phyloP scores from a whole-genome alignment of 1,284 basidiomycete genomes.

The Lentinula novae-zelandiae region DNA sequence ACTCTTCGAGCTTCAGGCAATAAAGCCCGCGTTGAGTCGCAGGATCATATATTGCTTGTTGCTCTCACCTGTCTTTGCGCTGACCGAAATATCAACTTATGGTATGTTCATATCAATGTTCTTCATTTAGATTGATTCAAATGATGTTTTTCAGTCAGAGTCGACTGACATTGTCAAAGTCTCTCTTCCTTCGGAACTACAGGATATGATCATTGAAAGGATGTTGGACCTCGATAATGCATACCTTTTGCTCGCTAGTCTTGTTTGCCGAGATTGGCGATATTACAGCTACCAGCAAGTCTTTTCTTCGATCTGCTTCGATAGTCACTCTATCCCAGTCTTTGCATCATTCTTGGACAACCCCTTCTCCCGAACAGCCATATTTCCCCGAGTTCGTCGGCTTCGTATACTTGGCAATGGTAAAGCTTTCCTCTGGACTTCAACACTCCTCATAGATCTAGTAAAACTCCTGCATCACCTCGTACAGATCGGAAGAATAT shows the following conservation, averaged over 20 bases:
- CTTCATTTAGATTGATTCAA: not conserved
- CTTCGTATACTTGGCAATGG: conserved; percentile 4
- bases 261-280: conserved; percentile 11
- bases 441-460: not conserved
- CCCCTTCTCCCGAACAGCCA: conserved; percentile 4
- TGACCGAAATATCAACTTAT: not conserved
- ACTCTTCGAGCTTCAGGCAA: not conserved
- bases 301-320: conserved; percentile 2
- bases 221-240: not conserved
- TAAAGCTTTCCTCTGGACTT: not conserved
- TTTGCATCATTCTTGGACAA: conserved; percentile 7
- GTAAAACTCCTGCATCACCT: not conserved
- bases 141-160: not conserved
- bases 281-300: conserved; percentile 1
- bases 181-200: conserved; percentile 7
- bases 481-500: not conserved
- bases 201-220: conserved; percentile 9
- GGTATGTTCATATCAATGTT: not conserved
- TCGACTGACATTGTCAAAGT: not conserved
- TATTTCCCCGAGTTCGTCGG: conserved; percentile 11
- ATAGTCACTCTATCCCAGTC: not conserved
- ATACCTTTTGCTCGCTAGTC: not conserved
- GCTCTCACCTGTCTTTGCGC: not conserved
- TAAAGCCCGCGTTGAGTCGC: not conserved
- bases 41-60: not conserved